phyloP scores from a whole-genome alignment of 148 eudicot species.

The Spergularia marina region DNA sequence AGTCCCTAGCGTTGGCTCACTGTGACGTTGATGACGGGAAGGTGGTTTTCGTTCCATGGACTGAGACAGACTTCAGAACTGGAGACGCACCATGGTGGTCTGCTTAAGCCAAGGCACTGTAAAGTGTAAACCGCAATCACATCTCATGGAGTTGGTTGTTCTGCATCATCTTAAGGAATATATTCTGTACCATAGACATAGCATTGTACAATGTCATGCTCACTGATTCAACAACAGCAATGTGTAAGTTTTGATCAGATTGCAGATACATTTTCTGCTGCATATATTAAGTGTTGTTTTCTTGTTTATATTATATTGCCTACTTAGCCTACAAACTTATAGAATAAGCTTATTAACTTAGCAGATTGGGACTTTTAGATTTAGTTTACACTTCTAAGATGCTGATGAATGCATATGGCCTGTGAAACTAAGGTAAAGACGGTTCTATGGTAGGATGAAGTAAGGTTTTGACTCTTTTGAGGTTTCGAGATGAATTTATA shows the following conservation, averaged over 20 bases:
- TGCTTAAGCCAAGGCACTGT: slow-evolving; percentile 29
- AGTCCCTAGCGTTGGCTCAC: slow-evolving; percentile 68
- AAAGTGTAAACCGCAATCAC: background rate
- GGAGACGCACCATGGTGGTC: slow-evolving; percentile 88
- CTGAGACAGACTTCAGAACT: slow-evolving; percentile 84
- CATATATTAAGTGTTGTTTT: no score
- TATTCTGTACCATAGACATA: slow-evolving; percentile 17
- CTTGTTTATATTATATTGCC: no score
- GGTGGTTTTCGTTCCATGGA: slow-evolving; percentile 85
- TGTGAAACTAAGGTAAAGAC: no score
- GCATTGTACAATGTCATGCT: slow-evolving; percentile 26
- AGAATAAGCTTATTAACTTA: no score
- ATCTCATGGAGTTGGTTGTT: background rate
- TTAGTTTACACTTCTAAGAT: no score
- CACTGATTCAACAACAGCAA: slow-evolving; percentile 14
- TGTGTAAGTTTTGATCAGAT: slow-evolving; percentile 6
- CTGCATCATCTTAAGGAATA: slow-evolving; percentile 9
- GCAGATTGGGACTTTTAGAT: no score
- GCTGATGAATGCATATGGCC: no score
- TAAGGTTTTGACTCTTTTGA: no score
- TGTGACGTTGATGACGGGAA: slow-evolving; percentile 70
- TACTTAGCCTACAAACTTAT: no score
- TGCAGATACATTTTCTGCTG: slow-evolving; percentile 11
- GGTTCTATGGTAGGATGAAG: no score
- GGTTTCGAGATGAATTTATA: no score